Base-by-base conservation (phyloP, 441 rosid species). In the Hura crepitans region DNA sequence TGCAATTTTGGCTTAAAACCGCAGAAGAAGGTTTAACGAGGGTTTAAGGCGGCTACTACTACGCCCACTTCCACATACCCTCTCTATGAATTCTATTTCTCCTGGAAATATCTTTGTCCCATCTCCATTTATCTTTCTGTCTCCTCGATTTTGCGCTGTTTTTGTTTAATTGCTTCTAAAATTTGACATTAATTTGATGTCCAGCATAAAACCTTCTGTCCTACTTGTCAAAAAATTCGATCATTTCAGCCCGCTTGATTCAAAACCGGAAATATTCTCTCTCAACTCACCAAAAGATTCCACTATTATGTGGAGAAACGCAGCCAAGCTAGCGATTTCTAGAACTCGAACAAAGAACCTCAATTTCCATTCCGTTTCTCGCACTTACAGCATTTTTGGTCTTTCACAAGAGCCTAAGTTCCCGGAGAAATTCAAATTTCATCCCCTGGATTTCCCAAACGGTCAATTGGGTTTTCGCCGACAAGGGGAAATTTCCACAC, bases 271-370 rank as follows among this genome's bases (percentile, higher is more conserved):
- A 61, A 33, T 76, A 27, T 67, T 45, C 66, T 35, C 20, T 57
- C 79, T 35, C 31, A 59, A 60, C 80, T 71, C 79, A 6, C 79
- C 65, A 18, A 61, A 71, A 45, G 31, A 74, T 69, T 77, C 87
- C 68, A 62, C 80, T 70, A 81, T 78, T 78, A 92, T 95, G 98
- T 92, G 97, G 99, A 88, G 92, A 84, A 89, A 78, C 85, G 65
- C 73, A 23, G 88, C 92, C 77, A 87, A 75, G 50, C 90, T 73
- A 74, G 84, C 89, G 37, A 65, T 82, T 82, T 83, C 83, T n/a
- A 82, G 73, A 75, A 33, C 76, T 45, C 66, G 68, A 22, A 47
- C 74, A 66, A 75, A 64, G 31, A 10, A 59, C 23, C 62, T 76
- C 62, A 58, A 13, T 23, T 43, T 25, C 20, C 75, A 6, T 57